phyloP scores from a whole-genome alignment of 1,139 yeast species.

The Wickerhamiella pararugosa region DNA sequence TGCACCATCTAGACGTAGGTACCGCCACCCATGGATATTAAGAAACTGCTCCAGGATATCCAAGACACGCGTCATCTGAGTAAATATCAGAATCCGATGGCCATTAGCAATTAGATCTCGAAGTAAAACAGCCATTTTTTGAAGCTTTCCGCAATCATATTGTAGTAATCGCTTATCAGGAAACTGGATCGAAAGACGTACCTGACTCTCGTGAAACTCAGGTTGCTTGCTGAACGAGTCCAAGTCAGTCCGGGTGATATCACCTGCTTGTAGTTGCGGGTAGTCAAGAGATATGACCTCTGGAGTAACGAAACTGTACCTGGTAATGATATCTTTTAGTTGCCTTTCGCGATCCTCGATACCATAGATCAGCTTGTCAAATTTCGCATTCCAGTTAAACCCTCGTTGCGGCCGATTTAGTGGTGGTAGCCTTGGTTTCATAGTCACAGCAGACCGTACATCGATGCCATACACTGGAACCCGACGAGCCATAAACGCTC shows the following conservation, averaged over 20 bases:
- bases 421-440: slow-evolving; percentile 8
- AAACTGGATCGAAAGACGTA: slow-evolving; percentile 80
- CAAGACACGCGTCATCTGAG: slow-evolving; percentile 95
- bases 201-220: slow-evolving; percentile 75
- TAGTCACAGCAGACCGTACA: slow-evolving; percentile 10
- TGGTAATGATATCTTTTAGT: slow-evolving; percentile 44
- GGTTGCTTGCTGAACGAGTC: slow-evolving; percentile 11
- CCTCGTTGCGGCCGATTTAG: slow-evolving; percentile 20
- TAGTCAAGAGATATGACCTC: slow-evolving; percentile 65
- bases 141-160: slow-evolving; percentile 94
- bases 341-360: slow-evolving; percentile 31
- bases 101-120: slow-evolving; percentile 72
- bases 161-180: slow-evolving; percentile 88
- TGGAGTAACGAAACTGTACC: slow-evolving; percentile 81
- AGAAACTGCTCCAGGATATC: slow-evolving; percentile 87
- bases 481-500: slow-evolving; percentile 25
- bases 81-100: slow-evolving; percentile 87
- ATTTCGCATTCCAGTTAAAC: slow-evolving; percentile 20
- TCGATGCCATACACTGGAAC: slow-evolving; percentile 24
- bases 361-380: slow-evolving; percentile 22
- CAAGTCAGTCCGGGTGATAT: slow-evolving; percentile 21
- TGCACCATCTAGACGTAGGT: slow-evolving; percentile 93
- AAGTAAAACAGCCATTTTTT: slow-evolving; percentile 58
- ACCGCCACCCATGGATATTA: slow-evolving; percentile 87
- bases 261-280: slow-evolving; percentile 39